Conservation (phyloP, 768 basidiomycete species). For the Daedalea quercina region DNA sequence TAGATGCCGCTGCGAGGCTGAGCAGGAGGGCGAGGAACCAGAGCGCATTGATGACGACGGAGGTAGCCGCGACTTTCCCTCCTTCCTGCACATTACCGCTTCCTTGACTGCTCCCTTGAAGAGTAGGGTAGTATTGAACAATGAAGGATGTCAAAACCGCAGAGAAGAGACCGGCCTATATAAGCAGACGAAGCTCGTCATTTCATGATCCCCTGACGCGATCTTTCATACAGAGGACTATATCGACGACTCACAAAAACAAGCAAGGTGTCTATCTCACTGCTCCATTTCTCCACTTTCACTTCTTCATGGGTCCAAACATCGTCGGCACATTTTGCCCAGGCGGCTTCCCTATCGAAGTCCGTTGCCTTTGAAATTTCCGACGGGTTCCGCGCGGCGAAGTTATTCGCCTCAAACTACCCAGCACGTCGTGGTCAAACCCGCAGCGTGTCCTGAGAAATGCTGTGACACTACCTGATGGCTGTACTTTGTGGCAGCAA, state of each 20-base stretch:
- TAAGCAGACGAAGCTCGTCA: neutral
- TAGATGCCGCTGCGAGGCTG: conserved; percentile 19
- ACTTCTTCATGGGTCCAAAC: conserved; percentile 6
- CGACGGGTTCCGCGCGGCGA: too few relatives aligned
- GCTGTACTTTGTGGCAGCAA: too few relatives aligned
- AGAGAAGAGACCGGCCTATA: conserved; percentile 14
- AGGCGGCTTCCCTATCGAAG: neutral
- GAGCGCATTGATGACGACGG: conserved; percentile 15
- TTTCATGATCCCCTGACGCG: too few relatives aligned
- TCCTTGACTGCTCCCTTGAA: conserved; percentile 6
- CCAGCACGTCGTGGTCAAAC: too few relatives aligned
- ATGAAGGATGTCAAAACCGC: conserved; percentile 11
- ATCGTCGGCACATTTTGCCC: conserved; percentile 5
- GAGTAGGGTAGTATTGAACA: conserved; percentile 6
- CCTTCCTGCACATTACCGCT: conserved; percentile 9
- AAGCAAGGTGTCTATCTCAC: conserved; percentile 10
- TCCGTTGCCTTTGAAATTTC: too few relatives aligned
- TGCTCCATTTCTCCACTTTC: conserved; percentile 8
- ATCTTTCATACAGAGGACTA: neutral
- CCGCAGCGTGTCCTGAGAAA: too few relatives aligned
- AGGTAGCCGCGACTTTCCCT: neutral
- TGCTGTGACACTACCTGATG: too few relatives aligned
- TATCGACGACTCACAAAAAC: conserved; percentile 8
- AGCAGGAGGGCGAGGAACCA: conserved; percentile 21
- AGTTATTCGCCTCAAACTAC: too few relatives aligned